Evolutionary conservation across 2,329 filamentous ascomycete genomes (phyloP), one percentile per base, ranked within the genome.

Genomic region (Saccharata proteae): DNA sequence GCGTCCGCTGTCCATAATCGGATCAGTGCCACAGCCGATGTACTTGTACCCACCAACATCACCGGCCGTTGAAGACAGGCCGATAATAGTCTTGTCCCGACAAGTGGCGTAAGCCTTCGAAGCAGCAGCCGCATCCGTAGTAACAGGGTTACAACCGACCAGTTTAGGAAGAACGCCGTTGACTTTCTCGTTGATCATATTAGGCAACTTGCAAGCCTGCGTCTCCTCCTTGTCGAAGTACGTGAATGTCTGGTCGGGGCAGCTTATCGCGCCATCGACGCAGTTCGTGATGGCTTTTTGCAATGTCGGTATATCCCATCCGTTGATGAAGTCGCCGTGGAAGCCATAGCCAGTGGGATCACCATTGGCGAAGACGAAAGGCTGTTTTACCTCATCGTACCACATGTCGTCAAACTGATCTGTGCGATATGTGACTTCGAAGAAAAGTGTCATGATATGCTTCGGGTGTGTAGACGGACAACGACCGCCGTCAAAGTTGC

Each of bases 291-390:
- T 74, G 40, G 80, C 77, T 38, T 68, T 61, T 53, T 79, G 74
- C 29, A 82, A 71, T 26, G 67, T 64, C 16, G 60, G 52, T 38
- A 69, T 62, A 42, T 84, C 72, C 80, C 80, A 85, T 11, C 71
- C 79, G 39, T 79, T 72, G 14, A 1, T 34, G 58, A 85, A 84
- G 53, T 85, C 79, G 28, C 66, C 77, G 54, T 84, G 79, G 38
- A 68, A 67, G 13, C 71, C 72, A 58, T 71, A 82, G 34, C 79
- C 80, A 8, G 79, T 80, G 13, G 65, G 60, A 35, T 85, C 78
- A 26, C 78, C 78, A 46, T 74, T 75, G 40, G 77, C 61, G 25
- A 80, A 69, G 32, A 82, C 72, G 44, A 80, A 80, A 3, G 40
- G 38, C 45, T 65, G 70, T 37, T 65, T 60, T n/a, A 12, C 11